Conservation (phyloP, 106 monocot species). For the Acorus gramineus region DNA sequence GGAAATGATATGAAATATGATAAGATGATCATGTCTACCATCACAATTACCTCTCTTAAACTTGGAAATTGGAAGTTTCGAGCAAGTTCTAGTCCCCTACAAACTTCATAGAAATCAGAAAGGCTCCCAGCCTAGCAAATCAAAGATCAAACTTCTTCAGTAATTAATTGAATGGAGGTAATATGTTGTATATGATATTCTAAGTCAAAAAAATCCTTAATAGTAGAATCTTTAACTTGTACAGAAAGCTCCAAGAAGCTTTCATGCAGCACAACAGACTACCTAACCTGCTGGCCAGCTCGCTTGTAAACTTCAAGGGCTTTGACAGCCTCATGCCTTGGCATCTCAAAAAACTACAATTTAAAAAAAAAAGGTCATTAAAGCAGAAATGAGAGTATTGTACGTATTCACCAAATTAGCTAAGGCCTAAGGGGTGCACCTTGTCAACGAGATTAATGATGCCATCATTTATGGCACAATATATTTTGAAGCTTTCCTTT, state of each 20-base stretch:
- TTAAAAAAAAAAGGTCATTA: neutral
- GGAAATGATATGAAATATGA: neutral
- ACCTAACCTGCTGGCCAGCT: constrained; percentile 77
- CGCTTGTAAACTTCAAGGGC: constrained; percentile 87
- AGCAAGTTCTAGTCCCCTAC: constrained; percentile 80
- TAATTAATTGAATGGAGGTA: no score
- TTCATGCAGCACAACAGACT: neutral
- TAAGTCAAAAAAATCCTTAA: neutral
- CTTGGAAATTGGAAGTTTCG: constrained; percentile 95
- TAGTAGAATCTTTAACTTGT: neutral
- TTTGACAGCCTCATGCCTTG: constrained; percentile 87
- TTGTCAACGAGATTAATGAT: constrained; percentile 98
- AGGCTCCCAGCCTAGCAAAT: constrained; percentile 63
- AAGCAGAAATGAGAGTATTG: neutral
- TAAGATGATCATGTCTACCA: neutral
- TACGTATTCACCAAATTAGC: no score
- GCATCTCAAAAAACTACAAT: constrained; percentile 95
- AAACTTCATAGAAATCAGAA: constrained; percentile 92
- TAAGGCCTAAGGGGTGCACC: constrained; percentile 22
- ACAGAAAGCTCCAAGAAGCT: neutral
- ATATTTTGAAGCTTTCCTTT: constrained; percentile 96
- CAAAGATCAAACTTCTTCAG: neutral
- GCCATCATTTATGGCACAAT: constrained; percentile 97
- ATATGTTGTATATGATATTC: no score
- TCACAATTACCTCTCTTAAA: constrained; percentile 61